Percentiles rank a stretch among this genome's conserved stretches.
These are phyloP conservation scores for Pichia californica DNA, from an alignment of 805 yeast species.

Conservation along the genomic window DNA sequence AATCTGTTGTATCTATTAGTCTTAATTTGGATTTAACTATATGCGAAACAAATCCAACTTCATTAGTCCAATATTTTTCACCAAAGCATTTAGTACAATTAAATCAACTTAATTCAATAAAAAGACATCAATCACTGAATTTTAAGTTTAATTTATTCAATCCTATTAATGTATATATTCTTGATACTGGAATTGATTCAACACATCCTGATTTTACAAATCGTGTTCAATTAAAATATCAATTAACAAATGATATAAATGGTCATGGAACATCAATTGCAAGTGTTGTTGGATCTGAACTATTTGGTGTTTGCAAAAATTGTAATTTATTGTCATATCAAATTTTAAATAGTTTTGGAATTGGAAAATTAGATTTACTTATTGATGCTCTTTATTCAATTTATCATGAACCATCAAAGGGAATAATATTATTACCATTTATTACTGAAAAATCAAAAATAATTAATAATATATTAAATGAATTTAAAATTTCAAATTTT, in stretches of 20 bases:
- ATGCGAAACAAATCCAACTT: not conserved
- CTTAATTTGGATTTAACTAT: constrained; percentile 30
- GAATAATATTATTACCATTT: constrained; percentile 35
- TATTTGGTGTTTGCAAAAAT: constrained; percentile 48
- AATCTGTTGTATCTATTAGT: constrained; percentile 28
- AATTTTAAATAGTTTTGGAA: constrained; percentile 34
- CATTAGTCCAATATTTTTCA: constrained; percentile 19
- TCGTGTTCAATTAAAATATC: constrained; percentile 18
- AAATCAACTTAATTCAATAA: constrained; percentile 29
- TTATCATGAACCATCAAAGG: constrained; percentile 24
- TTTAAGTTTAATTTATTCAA: constrained; percentile 38
- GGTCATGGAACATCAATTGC: constrained; percentile 59
- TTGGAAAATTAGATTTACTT: constrained; percentile 30
- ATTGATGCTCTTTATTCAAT: constrained; percentile 28
- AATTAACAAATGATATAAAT: constrained; percentile 25
- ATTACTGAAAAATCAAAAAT: constrained; percentile 32
- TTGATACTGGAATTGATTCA: constrained; percentile 34
- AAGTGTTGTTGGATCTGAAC: constrained; percentile 43
- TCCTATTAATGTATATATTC: constrained; percentile 24
- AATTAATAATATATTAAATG: constrained; percentile 39
- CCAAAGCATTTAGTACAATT: constrained; percentile 38
- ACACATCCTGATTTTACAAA: constrained; percentile 39
- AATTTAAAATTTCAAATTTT: constrained; percentile 35
- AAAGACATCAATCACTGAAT: constrained; percentile 28
- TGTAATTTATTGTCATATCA: constrained; percentile 38